A percentile compares a stretch with the other conserved stretches of the same genome.
phyloP scores from a whole-genome alignment of 495 filamentous ascomycete species.

The Neurospora terricola region DNA sequence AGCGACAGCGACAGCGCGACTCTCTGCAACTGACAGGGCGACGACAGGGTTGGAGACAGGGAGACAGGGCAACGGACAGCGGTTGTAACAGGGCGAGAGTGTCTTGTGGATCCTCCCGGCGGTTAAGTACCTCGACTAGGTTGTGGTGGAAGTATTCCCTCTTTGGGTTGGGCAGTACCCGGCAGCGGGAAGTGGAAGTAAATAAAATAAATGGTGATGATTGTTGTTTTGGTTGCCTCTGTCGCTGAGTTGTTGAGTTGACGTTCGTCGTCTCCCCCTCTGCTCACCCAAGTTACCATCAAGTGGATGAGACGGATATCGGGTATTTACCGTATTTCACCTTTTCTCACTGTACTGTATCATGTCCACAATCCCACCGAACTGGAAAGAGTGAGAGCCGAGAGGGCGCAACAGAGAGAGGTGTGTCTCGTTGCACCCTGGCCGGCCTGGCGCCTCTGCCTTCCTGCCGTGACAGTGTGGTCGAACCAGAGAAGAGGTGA shows the following conservation, averaged over 20 bases:
- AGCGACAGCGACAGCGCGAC: neutral
- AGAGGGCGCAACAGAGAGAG: neutral
- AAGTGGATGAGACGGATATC: neutral
- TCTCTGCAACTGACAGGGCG: neutral
- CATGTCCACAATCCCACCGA: neutral
- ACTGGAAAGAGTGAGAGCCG: slow-evolving; percentile 2
- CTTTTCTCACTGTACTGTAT: neutral
- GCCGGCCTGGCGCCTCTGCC: neutral
- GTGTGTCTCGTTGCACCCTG: neutral
- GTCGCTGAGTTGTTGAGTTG: neutral
- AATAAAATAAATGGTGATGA: neutral
- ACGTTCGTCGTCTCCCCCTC: neutral
- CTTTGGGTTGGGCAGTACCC: neutral
- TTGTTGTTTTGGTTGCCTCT: neutral
- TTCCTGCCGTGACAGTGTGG: neutral
- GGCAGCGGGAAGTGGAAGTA: neutral
- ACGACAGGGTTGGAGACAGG: neutral
- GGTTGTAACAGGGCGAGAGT: neutral
- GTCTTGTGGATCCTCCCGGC: neutral
- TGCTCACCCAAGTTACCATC: neutral
- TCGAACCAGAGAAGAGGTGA: neutral
- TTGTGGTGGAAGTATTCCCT: neutral
- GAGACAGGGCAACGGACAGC: neutral
- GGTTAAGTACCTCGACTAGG: neutral
- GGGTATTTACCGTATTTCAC: neutral